Percentiles rank a stretch among this genome's conserved stretches.
phyloP scores from a whole-genome alignment of 2,329 filamentous ascomycete species.

The Talaromyces sp. region DNA sequence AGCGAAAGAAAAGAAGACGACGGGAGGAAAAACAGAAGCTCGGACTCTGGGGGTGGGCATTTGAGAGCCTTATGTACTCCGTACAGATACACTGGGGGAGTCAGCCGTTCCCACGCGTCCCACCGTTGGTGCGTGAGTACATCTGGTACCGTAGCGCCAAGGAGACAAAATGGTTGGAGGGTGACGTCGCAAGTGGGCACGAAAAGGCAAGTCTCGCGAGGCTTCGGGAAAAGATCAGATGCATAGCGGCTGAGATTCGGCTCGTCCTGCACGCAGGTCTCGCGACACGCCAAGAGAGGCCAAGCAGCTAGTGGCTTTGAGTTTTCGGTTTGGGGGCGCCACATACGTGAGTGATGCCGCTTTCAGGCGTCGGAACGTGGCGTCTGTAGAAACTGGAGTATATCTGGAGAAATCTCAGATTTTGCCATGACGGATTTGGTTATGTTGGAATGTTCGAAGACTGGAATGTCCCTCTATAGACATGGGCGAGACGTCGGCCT shows the following conservation, averaged over 20 bases:
- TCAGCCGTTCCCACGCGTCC: constrained; percentile 1
- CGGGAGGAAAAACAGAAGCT: constrained; percentile 2
- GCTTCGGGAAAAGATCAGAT: constrained; percentile 4
- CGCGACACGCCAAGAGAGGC: constrained; percentile 1
- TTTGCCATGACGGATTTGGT: too few species aligned
- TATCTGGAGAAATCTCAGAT: neutral
- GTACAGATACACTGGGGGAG: neutral
- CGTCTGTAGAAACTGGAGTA: neutral
- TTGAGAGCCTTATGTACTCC: constrained; percentile 1
- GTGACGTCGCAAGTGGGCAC: constrained; percentile 2
- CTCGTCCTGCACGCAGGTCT: neutral
- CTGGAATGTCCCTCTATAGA: too few species aligned
- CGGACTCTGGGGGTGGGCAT: constrained; percentile 1
- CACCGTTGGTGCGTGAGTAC: neutral
- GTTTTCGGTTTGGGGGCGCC: constrained; percentile 3
- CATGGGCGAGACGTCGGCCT: too few species aligned
- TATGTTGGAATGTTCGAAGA: too few species aligned
- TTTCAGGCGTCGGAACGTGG: neutral
- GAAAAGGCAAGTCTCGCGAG: constrained; percentile 8
- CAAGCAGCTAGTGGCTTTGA: constrained; percentile 3
- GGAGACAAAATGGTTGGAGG: neutral
- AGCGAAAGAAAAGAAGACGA: neutral
- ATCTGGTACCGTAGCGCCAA: constrained; percentile 3
- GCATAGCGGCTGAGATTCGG: constrained; percentile 7
- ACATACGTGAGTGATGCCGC: constrained; percentile 3